Conservation (phyloP, 768 basidiomycete genomes). For the Asterophora parasitica region DNA sequence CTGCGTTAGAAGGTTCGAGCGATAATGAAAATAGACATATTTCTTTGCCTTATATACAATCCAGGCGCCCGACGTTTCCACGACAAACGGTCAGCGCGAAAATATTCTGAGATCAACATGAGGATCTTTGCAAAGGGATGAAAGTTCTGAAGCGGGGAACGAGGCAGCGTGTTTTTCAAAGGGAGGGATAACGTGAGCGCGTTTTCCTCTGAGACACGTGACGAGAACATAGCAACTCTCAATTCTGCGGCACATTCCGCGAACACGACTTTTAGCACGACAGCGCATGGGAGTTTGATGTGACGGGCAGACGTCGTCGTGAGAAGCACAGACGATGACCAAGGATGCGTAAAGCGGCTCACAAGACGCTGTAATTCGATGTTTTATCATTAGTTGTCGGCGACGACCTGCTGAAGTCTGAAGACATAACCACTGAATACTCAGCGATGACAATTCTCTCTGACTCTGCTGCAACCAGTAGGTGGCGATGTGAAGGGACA, state of each 20-base stretch:
- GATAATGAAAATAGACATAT: slow-evolving; percentile 4
- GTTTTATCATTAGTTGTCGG: not conserved
- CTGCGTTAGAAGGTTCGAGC: not conserved
- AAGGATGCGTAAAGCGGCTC: not conserved
- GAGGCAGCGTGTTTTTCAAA: slow-evolving; percentile 18
- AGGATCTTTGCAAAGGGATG: slow-evolving; percentile 19
- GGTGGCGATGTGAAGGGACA: not conserved
- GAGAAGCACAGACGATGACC: too few species aligned
- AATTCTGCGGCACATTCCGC: slow-evolving; percentile 20
- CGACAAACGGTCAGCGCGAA: slow-evolving; percentile 13
- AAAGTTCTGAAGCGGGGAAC: slow-evolving; percentile 15
- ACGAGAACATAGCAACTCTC: slow-evolving; percentile 21
- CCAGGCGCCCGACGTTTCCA: slow-evolving; percentile 8
- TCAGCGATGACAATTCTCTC: too few species aligned
- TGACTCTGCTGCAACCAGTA: too few species aligned
- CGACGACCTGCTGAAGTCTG: too few species aligned
- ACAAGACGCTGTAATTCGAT: not conserved
- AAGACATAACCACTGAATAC: too few species aligned
- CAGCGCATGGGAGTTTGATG: not conserved
- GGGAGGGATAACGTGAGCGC: slow-evolving; percentile 15
- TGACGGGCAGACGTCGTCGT: too few species aligned
- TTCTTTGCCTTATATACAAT: slow-evolving; percentile 18
- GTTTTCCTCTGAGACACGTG: slow-evolving; percentile 18
- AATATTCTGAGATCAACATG: slow-evolving; percentile 20
- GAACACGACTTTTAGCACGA: slow-evolving; percentile 20